Conservation (phyloP, 345 rosid species). For the Bruguiera sexangula region DNA sequence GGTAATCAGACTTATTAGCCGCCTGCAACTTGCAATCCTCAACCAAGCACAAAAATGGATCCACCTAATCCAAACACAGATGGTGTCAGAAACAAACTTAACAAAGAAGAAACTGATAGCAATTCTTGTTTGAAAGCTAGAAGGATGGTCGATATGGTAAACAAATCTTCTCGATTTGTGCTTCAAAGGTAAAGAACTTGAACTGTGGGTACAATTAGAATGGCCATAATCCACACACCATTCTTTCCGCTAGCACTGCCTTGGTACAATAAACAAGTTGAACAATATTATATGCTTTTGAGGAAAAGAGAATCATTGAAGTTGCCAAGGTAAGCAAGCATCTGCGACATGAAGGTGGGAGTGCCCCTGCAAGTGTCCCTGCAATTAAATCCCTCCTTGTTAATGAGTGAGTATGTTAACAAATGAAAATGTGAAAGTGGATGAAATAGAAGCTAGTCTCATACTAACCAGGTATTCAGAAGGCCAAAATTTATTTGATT, state of each 20-base stretch:
- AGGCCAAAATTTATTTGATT: no score
- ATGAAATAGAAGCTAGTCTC: neutral
- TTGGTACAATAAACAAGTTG: constrained; percentile 56
- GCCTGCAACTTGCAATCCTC: constrained; percentile 75
- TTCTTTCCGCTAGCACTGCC: constrained; percentile 51
- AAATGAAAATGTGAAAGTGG: neutral
- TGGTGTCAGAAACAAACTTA: constrained; percentile 2
- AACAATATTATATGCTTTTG: constrained; percentile 61
- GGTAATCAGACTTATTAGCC: constrained; percentile 34
- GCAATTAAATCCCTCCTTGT: constrained; percentile 9
- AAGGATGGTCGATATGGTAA: neutral
- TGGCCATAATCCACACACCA: constrained; percentile 34
- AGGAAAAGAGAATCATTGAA: constrained; percentile 83
- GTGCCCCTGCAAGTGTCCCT: constrained; percentile 78
- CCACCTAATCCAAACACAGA: constrained; percentile 52
- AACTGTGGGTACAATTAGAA: neutral
- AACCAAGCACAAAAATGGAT: constrained; percentile 74
- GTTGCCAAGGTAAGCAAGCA: constrained; percentile 81
- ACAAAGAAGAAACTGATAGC: neutral
- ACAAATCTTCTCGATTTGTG: neutral
- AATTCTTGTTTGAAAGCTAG: neutral
- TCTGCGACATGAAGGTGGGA: constrained; percentile 76
- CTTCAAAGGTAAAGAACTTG: constrained; percentile 8
- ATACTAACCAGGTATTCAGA: neutral
- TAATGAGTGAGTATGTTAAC: no score